phyloP scores from a whole-genome alignment of 345 rosid species.

The Eucalyptus decipiens region DNA sequence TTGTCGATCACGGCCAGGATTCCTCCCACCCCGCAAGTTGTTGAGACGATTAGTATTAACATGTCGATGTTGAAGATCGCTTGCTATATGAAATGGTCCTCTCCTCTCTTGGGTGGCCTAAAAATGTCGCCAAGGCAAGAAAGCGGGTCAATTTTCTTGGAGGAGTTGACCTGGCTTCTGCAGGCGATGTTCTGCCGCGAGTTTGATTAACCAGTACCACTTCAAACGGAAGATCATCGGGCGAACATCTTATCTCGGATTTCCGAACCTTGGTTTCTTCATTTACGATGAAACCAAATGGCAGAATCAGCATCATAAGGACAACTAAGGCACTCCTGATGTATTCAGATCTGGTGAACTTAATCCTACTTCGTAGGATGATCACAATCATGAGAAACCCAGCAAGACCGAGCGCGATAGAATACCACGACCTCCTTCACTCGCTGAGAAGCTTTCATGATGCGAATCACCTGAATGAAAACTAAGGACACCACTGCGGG shows the following conservation, averaged over 20 bases:
- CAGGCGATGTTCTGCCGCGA: neutral
- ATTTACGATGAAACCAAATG: neutral
- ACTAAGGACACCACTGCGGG: neutral
- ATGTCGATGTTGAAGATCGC: constrained; percentile 2
- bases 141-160: neutral
- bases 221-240: neutral
- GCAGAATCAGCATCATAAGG: neutral
- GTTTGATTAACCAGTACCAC: neutral
- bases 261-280: neutral
- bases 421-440: neutral
- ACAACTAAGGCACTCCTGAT: neutral
- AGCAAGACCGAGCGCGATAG: neutral
- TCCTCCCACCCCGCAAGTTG: neutral
- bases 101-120: neutral
- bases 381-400: neutral
- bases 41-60: neutral
- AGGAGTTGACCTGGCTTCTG: neutral
- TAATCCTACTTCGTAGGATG: neutral
- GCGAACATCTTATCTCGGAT: neutral
- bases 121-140: neutral
- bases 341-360: neutral
- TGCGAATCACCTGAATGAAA: neutral
- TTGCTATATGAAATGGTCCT: neutral
- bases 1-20: neutral
- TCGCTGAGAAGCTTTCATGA: neutral